Conservation (phyloP, 371 early-diverging fungal genomes). For the Mortierella polycephala region DNA sequence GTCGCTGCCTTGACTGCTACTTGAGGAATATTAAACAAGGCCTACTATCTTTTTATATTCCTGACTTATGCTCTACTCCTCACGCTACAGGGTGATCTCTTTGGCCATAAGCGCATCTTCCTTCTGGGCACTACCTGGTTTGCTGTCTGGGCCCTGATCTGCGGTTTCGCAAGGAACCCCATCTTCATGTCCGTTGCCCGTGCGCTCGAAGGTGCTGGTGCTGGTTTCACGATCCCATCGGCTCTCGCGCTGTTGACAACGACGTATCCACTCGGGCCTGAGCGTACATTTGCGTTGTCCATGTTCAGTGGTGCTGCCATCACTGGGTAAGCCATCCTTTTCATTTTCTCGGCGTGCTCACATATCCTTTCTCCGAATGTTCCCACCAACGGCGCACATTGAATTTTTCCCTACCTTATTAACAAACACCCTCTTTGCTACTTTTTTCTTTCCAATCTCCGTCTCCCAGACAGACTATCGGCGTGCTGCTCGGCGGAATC, state of each 20-base stretch:
- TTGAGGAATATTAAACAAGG: no score
- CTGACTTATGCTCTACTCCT: no score
- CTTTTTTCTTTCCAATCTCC: neutral
- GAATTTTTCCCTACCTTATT: neutral
- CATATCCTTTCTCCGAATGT: neutral
- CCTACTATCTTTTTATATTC: neutral
- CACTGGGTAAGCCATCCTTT: constrained; percentile 10
- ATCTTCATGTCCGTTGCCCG: constrained; percentile 59
- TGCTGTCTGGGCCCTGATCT: constrained; percentile 45
- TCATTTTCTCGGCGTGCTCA: neutral
- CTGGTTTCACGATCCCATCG: constrained; percentile 16
- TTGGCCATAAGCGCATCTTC: constrained; percentile 57
- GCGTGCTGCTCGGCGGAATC: constrained; percentile 25
- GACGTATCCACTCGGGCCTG: constrained; percentile 18
- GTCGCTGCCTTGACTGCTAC: neutral
- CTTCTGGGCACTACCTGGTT: constrained; percentile 57
- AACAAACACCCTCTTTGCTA: no score
- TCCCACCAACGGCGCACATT: neutral
- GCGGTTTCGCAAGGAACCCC: constrained; percentile 54
- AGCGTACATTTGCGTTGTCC: constrained; percentile 30
- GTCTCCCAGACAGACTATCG: constrained; percentile 14
- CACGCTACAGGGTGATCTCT: constrained; percentile 55
- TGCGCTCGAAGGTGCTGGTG: constrained; percentile 33
- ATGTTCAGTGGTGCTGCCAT: constrained; percentile 23
- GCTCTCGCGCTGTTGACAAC: constrained; percentile 27